Evolutionary conservation across 345 rosid genomes (phyloP), one percentile per base, ranked within the genome.

Genomic region (Mallotus nudiflorus): DNA sequence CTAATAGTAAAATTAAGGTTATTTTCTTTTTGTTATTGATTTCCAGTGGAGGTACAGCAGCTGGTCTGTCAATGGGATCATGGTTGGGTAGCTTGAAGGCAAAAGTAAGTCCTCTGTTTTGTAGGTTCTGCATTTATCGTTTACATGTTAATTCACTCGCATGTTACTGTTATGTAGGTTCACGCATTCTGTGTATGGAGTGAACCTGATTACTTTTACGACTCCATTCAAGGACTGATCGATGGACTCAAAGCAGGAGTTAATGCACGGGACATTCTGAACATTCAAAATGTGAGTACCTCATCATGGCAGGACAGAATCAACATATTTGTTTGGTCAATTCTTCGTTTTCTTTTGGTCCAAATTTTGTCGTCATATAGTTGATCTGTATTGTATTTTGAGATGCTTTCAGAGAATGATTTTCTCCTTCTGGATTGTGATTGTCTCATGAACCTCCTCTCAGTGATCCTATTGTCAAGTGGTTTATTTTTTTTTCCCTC

Each of bases 171-270:
- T 46, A 24, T 73, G 20, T 84, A 94, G 98, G 96, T 94, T 71
- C 97, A 91, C 89, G 97, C 97, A 37, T 94, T 88, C 71, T 83
- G 86, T 61, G 97, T 94, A 44, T 94, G 96, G 64, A 95, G 91
- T 73, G 90, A 90, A 72, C 98, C 96, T 66, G 91, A n/a, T n/a
- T n/a, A n/a, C n/a, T n/a, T n/a, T n/a, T n/a, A n/a, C n/a, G n/a
- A n/a, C n/a, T n/a, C n/a, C n/a, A n/a, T n/a, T n/a, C n/a, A n/a
- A n/a, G n/a, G n/a, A n/a, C n/a, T n/a, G n/a, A n/a, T n/a, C n/a
- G n/a, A n/a, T n/a, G n/a, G n/a, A n/a, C n/a, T n/a, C n/a, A 87
- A 79, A 27, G 95, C 96, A 64, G 95, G 91, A 56, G 89, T 91
- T 53, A 55, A 73, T 73, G 75, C 98, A 10, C 89, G 66, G 61